Evolutionary conservation across 2,329 filamentous ascomycete species (phyloP).

Genomic region (Rhynchosporium agropyri): DNA sequence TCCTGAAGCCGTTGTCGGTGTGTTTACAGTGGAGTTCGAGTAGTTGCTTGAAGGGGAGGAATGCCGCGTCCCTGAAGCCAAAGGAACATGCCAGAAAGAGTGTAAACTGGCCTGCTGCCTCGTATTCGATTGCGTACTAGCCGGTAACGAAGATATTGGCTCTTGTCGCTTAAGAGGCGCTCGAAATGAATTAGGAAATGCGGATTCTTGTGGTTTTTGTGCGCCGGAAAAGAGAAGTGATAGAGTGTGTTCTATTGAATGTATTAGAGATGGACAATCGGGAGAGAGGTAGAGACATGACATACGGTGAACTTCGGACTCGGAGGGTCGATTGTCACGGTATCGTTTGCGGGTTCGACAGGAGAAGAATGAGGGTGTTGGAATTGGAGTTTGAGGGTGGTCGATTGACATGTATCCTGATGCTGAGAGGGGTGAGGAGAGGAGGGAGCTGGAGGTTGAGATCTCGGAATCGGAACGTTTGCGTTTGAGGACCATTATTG

Average conservation of each 20-base stretch:
- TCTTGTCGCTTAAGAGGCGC: slow-evolving; percentile 26
- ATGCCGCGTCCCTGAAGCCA: slow-evolving; percentile 43
- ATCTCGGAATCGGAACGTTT: slow-evolving; percentile 65
- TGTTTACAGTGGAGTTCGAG: slow-evolving; percentile 35
- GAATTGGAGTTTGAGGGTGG: slow-evolving; percentile 35
- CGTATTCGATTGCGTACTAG: slow-evolving; percentile 20
- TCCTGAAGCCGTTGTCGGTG: slow-evolving; percentile 21
- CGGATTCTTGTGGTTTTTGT: slow-evolving; percentile 38
- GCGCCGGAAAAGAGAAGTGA: slow-evolving; percentile 61
- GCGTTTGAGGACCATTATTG: slow-evolving; percentile 59
- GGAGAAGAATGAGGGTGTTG: slow-evolving; percentile 50
- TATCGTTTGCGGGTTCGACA: slow-evolving; percentile 64
- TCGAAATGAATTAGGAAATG: slow-evolving; percentile 25
- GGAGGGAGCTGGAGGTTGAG: slow-evolving; percentile 49
- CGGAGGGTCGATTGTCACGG: slow-evolving; percentile 60
- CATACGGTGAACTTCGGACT: slow-evolving; percentile 48
- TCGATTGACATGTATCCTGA: slow-evolving; percentile 44
- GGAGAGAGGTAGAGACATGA: slow-evolving; percentile 4
- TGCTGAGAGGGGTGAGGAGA: slow-evolving; percentile 44
- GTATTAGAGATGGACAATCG: slow-evolving; percentile 24
- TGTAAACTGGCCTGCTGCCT: slow-evolving; percentile 56
- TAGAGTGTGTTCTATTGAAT: slow-evolving; percentile 51
- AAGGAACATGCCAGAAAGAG: slow-evolving; percentile 57
- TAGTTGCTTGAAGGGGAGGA: slow-evolving; percentile 42
- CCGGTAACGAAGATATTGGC: slow-evolving; percentile 29